Evolutionary conservation across 225 moss, liverwort and hornwort species (phyloP), one percentile per base, ranked within the genome.

Genomic region (Physcomitrellopsis africana): DNA sequence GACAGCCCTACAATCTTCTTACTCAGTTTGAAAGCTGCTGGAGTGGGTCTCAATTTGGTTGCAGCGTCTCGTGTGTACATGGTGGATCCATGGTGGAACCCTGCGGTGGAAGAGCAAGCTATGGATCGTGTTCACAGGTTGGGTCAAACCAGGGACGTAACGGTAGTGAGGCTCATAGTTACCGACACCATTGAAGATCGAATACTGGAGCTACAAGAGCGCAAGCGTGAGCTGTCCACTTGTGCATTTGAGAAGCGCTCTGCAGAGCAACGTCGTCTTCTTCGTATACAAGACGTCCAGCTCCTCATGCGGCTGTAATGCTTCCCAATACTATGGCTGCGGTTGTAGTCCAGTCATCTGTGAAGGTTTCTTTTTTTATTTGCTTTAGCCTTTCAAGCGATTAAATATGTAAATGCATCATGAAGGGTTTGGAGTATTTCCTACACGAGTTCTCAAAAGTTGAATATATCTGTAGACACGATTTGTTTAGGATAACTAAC

Each of bases 1-100:
- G 69, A 51, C 20, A 71, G 78, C 37, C 89, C 89, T 3, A 83
- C 78, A 2, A 65, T 89, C 29, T 89, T 89, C 67, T 65, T 89
- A 26, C 83, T 85, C 14, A 85, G 86, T 53, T 81, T 89, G 74
- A 89, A 83, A 81, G 89, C 89, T 63, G 89, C 85, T 49, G 89
- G 89, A 64, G 89, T 89, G 62, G 89, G 86, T 65, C 75, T 89
- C 18, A 89, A 89, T 56, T 65, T 89, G 81, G 89, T 89, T n/a
- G 77, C 89, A 27, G 89, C 89, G 15, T 86, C 80, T 9, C 70
- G 89, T 27, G 89, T 86, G 16, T 89, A 78, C 70, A 86, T 89
- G 86, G 69, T 86, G 75, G 89, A 89, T 63, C 82, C 84, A 27
- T 89, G 89, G 89, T 89, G 89, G 89, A 89, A 89, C 52, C 89